phyloP scores from a whole-genome alignment of 352 stramenopile genomes.

The Globisporangium rhizosaccharum region DNA sequence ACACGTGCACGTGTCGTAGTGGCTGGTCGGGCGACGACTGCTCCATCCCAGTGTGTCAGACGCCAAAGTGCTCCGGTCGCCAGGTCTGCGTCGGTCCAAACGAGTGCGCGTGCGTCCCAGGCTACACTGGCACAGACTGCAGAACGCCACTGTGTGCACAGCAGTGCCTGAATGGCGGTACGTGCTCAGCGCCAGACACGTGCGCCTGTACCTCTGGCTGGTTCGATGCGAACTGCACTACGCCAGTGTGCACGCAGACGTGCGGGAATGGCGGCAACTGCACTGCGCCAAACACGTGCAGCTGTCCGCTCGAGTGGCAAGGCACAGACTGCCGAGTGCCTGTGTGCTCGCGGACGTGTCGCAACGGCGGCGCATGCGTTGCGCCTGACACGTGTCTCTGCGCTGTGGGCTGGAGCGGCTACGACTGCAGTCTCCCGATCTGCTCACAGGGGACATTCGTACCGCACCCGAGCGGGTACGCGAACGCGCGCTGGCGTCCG shows the following conservation, averaged over 20 bases:
- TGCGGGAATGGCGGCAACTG: conserved; percentile 97
- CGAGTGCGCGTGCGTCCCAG: conserved; percentile 90
- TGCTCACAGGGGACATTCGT: conserved; percentile 94
- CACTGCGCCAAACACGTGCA: conserved; percentile 88
- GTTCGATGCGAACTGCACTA: conserved; percentile 97
- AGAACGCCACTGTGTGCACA: conserved; percentile 85
- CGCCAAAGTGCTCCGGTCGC: conserved; percentile 32
- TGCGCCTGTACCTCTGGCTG: conserved; percentile 89
- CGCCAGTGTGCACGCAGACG: conserved; percentile 93
- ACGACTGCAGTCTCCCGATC: conserved; percentile 90
- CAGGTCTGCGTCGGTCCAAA: conserved; percentile 91
- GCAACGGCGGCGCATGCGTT: conserved; percentile 89
- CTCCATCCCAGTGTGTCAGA: conserved; percentile 61
- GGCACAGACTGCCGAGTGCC: conserved; percentile 91
- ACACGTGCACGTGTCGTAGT: conserved; percentile 78
- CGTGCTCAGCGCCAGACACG: conserved; percentile 90
- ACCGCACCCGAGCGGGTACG: conserved; percentile 61
- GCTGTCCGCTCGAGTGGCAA: conserved; percentile 85
- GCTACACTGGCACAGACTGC: conserved; percentile 82
- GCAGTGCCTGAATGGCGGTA: conserved; percentile 81
- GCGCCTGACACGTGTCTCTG: conserved; percentile 94
- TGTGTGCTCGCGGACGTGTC: conserved; percentile 85
- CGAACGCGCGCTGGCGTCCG: conserved; percentile 52
- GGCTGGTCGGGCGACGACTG: conserved; percentile 92
- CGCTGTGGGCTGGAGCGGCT: conserved; percentile 87